These are phyloP conservation scores for Limtongozyma cylindracea DNA, from an alignment of 805 yeast genomes.

Conservation along the genomic window DNA sequence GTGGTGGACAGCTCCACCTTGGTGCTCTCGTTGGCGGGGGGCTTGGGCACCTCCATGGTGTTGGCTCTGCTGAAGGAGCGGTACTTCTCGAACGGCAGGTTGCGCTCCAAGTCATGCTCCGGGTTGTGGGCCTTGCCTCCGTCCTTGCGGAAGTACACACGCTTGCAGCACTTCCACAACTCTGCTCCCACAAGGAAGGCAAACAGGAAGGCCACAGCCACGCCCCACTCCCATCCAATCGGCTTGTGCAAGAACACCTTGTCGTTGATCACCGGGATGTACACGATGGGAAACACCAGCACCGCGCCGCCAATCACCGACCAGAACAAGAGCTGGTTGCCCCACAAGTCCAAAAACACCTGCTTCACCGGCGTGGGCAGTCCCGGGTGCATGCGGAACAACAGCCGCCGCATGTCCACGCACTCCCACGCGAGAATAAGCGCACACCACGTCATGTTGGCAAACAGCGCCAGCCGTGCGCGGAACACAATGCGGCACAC, in stretches of 20 bases:
- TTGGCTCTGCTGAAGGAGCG: slow-evolving; percentile 29
- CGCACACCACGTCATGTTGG: slow-evolving; percentile 73
- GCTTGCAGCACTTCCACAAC: slow-evolving; percentile 38
- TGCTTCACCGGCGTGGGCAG: slow-evolving; percentile 29
- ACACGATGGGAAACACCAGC: slow-evolving; percentile 58
- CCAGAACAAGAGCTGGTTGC: slow-evolving; percentile 60
- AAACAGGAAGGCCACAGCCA: slow-evolving; percentile 32
- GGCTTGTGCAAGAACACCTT: slow-evolving; percentile 51
- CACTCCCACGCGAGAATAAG: slow-evolving; percentile 70
- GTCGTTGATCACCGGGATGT: slow-evolving; percentile 69
- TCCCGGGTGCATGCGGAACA: slow-evolving; percentile 47
- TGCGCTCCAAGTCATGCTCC: slow-evolving; percentile 35
- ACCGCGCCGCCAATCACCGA: slow-evolving; percentile 46
- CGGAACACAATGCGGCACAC: slow-evolving; percentile 38
- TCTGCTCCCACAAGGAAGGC: slow-evolving; percentile 39
- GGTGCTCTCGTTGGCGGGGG: too few species aligned
- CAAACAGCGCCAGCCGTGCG: slow-evolving; percentile 58
- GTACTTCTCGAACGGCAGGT: slow-evolving; percentile 35
- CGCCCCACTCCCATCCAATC: slow-evolving; percentile 64
- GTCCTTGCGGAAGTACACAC: slow-evolving; percentile 17
- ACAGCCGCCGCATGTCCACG: slow-evolving; percentile 41
- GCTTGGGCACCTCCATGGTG: slow-evolving; percentile 14
- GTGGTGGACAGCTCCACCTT: too few species aligned
- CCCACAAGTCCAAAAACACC: slow-evolving; percentile 40
- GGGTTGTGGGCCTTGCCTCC: slow-evolving; percentile 21